phyloP scores from a whole-genome alignment of 192 early-diverging fungal genomes.

The Coemansia sp. region DNA sequence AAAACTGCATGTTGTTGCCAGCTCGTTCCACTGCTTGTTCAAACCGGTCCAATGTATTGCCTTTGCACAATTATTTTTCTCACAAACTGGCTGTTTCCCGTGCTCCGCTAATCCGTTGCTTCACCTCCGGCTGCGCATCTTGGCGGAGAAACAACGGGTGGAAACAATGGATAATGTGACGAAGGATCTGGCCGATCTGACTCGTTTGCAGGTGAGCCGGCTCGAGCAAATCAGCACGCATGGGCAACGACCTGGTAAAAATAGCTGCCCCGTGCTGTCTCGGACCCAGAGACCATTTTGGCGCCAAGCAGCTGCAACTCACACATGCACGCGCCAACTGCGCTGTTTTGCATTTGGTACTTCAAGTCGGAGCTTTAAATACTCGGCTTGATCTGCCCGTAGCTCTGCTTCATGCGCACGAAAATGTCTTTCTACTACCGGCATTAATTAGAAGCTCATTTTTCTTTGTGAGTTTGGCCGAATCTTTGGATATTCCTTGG shows the following conservation, averaged over 20 bases:
- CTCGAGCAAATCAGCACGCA: no score
- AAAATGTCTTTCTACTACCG: neutral
- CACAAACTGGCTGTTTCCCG: neutral
- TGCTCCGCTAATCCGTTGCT: neutral
- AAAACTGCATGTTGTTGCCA: neutral
- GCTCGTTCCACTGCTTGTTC: neutral
- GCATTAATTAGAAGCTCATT: neutral
- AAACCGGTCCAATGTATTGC: slow-evolving; percentile 5
- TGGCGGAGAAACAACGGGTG: neutral
- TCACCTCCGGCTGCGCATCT: neutral
- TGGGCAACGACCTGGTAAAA: no score
- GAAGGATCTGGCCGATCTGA: no score
- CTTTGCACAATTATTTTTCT: slow-evolving; percentile 3
- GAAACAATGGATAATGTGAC: neutral
- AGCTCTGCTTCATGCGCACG: neutral
- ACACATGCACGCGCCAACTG: neutral
- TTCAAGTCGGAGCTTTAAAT: neutral
- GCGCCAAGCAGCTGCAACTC: no score
- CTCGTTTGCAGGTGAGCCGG: no score
- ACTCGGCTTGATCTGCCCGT: neutral
- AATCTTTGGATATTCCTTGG: neutral
- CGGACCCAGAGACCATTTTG: no score
- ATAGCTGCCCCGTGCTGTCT: no score
- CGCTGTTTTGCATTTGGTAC: neutral
- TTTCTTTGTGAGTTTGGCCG: neutral